A percentile compares a stretch with the other conserved stretches of the same genome.
phyloP scores from a whole-genome alignment of 2,329 filamentous ascomycete species.

The Volutella citrinella region DNA sequence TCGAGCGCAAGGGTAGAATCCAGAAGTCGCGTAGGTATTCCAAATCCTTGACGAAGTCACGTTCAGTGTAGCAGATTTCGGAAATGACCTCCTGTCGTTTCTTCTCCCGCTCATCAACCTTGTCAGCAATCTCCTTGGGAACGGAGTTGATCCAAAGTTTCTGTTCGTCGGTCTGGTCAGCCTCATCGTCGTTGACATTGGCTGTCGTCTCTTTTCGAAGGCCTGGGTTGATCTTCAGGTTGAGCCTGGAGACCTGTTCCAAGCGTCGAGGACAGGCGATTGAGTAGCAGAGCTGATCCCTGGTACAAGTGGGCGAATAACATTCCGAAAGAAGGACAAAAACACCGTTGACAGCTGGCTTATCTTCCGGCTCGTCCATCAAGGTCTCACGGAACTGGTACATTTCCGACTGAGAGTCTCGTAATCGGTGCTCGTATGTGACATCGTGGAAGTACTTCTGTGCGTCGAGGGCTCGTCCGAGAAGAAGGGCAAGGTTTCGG shows the following conservation, averaged over 20 bases:
- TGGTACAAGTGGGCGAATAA: conserved; percentile 95
- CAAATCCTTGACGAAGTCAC: conserved; percentile 97
- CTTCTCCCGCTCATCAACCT: conserved; percentile 86
- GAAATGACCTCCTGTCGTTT: conserved; percentile 98
- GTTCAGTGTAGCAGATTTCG: conserved; percentile 96
- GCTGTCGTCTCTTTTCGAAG: conserved; percentile 63
- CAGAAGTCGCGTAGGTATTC: conserved; percentile 98
- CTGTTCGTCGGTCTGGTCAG: conserved; percentile 85
- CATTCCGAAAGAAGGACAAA: conserved; percentile 96
- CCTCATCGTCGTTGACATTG: conserved; percentile 71
- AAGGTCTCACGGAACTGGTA: conserved; percentile 96
- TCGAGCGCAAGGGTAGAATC: conserved; percentile 86
- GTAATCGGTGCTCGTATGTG: conserved; percentile 91
- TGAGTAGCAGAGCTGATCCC: conserved; percentile 94
- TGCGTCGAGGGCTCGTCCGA: conserved; percentile 89
- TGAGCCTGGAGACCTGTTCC: conserved; percentile 91
- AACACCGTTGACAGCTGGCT: conserved; percentile 79
- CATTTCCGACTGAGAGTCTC: conserved; percentile 91
- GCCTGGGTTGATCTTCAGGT: conserved; percentile 88
- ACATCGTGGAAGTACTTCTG: conserved; percentile 99
- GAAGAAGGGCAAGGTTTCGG: conserved; percentile 84
- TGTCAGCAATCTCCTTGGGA: conserved; percentile 89
- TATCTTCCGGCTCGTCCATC: conserved; percentile 76
- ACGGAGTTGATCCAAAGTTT: conserved; percentile 99
- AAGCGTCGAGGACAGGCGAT: conserved; percentile 92